These are phyloP conservation scores for Metschnikowia gelsemii DNA, from an alignment of 805 yeast species.

Conservation along the genomic window DNA sequence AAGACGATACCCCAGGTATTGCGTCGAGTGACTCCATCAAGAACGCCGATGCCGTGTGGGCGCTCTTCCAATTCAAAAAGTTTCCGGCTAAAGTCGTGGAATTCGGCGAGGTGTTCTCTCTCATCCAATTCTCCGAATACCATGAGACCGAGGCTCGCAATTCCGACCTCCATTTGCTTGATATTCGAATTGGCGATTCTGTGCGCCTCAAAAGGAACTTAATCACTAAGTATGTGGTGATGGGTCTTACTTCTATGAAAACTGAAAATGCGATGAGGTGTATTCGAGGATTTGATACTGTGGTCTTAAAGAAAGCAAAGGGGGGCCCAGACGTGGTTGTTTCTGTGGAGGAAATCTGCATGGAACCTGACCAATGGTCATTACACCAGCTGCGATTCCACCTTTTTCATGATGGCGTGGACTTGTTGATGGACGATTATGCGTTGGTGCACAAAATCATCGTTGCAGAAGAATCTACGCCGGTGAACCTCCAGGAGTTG, in stretches of 20 bases:
- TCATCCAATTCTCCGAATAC: slow-evolving; percentile 40
- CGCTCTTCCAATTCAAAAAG: slow-evolving; percentile 45
- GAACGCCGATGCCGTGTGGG: slow-evolving; percentile 49
- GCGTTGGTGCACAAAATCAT: slow-evolving; percentile 9
- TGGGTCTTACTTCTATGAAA: slow-evolving; percentile 40
- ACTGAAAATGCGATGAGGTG: slow-evolving; percentile 40
- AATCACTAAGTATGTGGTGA: slow-evolving; percentile 38
- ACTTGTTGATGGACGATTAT: slow-evolving; percentile 22
- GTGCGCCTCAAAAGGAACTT: slow-evolving; percentile 39
- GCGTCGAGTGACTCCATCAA: slow-evolving; percentile 13
- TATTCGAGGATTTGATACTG: slow-evolving; percentile 59
- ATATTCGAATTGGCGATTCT: slow-evolving; percentile 56
- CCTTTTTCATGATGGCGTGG: slow-evolving; percentile 22
- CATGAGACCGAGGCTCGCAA: slow-evolving; percentile 28
- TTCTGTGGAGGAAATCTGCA: slow-evolving; percentile 32
- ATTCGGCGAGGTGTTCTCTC: slow-evolving; percentile 27
- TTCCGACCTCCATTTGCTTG: slow-evolving; percentile 46
- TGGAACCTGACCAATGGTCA: slow-evolving; percentile 43
- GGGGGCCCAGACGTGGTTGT: slow-evolving; percentile 20
- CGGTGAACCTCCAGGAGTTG: neutral
- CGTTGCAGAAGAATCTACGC: neutral
- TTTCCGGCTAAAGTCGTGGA: slow-evolving; percentile 49
- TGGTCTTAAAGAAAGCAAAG: slow-evolving; percentile 32
- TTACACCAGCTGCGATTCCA: slow-evolving; percentile 36
- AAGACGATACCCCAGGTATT: neutral